Conservation (phyloP, 1,139 yeast genomes). For the Geotrichum aggregatum region DNA sequence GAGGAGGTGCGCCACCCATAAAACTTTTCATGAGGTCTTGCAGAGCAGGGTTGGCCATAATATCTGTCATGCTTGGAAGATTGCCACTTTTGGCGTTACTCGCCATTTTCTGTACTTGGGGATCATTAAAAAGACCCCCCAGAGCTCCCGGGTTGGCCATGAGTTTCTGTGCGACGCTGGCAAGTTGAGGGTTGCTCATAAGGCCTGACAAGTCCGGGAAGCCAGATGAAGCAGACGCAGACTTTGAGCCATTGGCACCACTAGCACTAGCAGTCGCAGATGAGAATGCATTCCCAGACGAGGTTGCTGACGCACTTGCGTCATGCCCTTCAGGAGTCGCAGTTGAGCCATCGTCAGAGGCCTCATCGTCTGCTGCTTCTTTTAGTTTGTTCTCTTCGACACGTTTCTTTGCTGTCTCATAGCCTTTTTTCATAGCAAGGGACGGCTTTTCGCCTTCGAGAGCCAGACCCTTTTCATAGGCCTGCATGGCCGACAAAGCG, state of each 20-base stretch:
- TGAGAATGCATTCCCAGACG: neutral
- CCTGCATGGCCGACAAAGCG: constrained; percentile 82
- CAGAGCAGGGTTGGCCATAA: constrained; percentile 78
- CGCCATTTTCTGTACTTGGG: constrained; percentile 36
- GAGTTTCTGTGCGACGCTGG: constrained; percentile 85
- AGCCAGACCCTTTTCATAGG: constrained; percentile 81
- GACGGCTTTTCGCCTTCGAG: constrained; percentile 81
- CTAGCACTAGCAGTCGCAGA: neutral
- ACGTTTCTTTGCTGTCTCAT: constrained; percentile 84
- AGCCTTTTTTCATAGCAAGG: constrained; percentile 90
- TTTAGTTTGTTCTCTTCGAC: constrained; percentile 61
- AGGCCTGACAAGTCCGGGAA: constrained; percentile 71
- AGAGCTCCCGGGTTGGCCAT: constrained; percentile 86
- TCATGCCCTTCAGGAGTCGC: constrained; percentile 27
- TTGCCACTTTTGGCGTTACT: constrained; percentile 27
- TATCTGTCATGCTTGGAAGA: constrained; percentile 58
- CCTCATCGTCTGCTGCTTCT: neutral
- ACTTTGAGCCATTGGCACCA: neutral
- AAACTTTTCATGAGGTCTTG: constrained; percentile 52
- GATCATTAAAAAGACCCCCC: constrained; percentile 73
- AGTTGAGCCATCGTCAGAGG: constrained; percentile 40
- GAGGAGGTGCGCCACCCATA: neutral
- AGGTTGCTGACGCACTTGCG: neutral
- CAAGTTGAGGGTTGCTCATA: constrained; percentile 80
- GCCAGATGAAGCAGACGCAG: neutral